Evolutionary conservation across 2,329 filamentous ascomycete species (phyloP).

Genomic region (Onygenales sp.): DNA sequence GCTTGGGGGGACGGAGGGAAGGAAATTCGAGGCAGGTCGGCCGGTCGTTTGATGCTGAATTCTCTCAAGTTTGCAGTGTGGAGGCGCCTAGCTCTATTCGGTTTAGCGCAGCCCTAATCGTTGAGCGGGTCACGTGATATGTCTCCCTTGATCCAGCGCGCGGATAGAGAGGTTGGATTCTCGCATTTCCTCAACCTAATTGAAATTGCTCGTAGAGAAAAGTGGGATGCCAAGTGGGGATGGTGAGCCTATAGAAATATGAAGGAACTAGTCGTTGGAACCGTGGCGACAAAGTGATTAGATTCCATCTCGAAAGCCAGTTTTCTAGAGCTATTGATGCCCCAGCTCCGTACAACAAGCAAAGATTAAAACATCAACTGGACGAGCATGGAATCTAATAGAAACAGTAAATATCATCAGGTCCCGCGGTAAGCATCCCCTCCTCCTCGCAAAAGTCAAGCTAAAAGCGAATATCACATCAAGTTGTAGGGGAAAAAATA

Average conservation of each 20-base stretch:
- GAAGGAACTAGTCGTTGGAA: too few species aligned
- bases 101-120: slow-evolving; percentile 8
- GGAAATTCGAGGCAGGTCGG: not conserved
- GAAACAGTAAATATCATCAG: not conserved
- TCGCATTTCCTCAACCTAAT: too few species aligned
- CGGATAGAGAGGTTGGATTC: too few species aligned
- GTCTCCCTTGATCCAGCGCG: not conserved
- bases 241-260: too few species aligned
- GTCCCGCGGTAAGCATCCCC: not conserved
- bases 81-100: slow-evolving; percentile 7
- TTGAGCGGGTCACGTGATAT: not conserved
- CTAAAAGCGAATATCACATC: not conserved
- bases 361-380: too few species aligned
- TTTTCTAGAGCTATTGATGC: too few species aligned
- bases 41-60: not conserved
- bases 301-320: too few species aligned
- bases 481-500: not conserved
- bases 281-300: too few species aligned
- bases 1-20: slow-evolving; percentile 17
- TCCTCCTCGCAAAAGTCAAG: not conserved
- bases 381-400: not conserved
- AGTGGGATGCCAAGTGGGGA: too few species aligned
- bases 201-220: too few species aligned
- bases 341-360: too few species aligned
- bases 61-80: slow-evolving; percentile 3